A percentile compares a stretch with the other conserved stretches of the same genome.
phyloP scores from a whole-genome alignment of 441 rosid genomes.

The Sinapis alba region DNA sequence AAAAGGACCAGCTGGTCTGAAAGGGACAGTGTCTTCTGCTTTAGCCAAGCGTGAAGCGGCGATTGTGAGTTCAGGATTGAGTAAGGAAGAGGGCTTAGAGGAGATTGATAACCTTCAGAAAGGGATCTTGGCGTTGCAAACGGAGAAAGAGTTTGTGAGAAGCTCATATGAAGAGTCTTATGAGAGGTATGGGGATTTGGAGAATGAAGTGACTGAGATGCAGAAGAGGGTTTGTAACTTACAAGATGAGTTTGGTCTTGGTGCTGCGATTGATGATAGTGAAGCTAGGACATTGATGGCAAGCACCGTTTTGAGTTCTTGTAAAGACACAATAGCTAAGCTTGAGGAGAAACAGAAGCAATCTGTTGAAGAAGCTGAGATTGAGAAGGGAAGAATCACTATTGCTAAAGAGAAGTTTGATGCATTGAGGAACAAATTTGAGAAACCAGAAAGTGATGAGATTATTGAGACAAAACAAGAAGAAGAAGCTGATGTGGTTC shows the following conservation, averaged over 20 bases:
- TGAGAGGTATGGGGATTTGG: constrained; percentile 60
- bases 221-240: constrained; percentile 60
- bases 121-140: constrained; percentile 68
- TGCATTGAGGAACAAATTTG: constrained; percentile 45
- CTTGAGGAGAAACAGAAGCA: constrained; percentile 64
- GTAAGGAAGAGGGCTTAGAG: constrained; percentile 53
- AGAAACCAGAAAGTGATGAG: constrained; percentile 12
- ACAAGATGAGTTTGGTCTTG: constrained; percentile 74
- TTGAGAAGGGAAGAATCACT: constrained; percentile 53
- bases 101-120: constrained; percentile 72
- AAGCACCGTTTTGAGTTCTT: constrained; percentile 64
- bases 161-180: constrained; percentile 56
- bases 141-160: constrained; percentile 71
- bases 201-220: constrained; percentile 54
- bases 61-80: constrained; percentile 54
- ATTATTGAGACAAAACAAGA: not conserved
- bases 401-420: constrained; percentile 51
- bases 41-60: constrained; percentile 30
- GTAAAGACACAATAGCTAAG: constrained; percentile 57
- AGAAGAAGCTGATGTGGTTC: constrained; percentile 13
- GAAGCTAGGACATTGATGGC: constrained; percentile 85
- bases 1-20: constrained; percentile 43
- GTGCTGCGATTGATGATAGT: constrained; percentile 56
- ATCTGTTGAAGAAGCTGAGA: constrained; percentile 53
- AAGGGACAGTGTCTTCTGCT: constrained; percentile 37